Conservation (phyloP, 164 flowering plant species). For the Paratinospora sagittata region DNA sequence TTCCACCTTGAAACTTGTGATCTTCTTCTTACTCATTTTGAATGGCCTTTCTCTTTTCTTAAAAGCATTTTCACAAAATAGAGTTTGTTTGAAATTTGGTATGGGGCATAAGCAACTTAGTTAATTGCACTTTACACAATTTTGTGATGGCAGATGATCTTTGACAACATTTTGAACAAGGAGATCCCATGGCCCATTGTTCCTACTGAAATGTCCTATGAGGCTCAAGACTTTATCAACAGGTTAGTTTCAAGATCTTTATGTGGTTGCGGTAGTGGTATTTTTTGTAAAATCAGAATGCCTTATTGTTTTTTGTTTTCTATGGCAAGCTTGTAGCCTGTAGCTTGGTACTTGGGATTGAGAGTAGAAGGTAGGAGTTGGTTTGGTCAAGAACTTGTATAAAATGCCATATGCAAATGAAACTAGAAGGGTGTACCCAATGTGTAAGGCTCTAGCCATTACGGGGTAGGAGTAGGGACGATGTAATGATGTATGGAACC, state of each 20-base stretch:
- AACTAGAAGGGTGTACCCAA: not conserved
- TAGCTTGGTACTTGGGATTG: not conserved
- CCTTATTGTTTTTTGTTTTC: not conserved
- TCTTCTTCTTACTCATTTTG: not conserved
- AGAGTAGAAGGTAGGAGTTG: not conserved
- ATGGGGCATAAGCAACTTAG: not conserved
- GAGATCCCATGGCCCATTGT: slow-evolving; percentile 68
- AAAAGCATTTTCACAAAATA: not conserved
- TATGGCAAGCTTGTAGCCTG: not conserved
- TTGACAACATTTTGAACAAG: slow-evolving; percentile 65
- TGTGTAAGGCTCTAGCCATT: too few species aligned
- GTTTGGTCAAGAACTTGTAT: not conserved
- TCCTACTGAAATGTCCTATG: slow-evolving; percentile 56
- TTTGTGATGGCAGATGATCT: slow-evolving; percentile 47
- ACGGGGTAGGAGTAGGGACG: not conserved
- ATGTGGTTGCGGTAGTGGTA: not conserved
- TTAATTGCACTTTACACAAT: not conserved
- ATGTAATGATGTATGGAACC: not conserved
- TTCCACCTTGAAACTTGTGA: not conserved
- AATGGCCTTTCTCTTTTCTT: too few species aligned
- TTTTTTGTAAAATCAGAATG: not conserved
- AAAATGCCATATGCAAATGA: not conserved
- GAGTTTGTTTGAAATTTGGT: not conserved
- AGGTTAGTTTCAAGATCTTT: slow-evolving; percentile 30
- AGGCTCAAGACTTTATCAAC: slow-evolving; percentile 67